Base-by-base conservation (phyloP, 1,284 basidiomycete genomes). In the Cerioporus squamosus region DNA sequence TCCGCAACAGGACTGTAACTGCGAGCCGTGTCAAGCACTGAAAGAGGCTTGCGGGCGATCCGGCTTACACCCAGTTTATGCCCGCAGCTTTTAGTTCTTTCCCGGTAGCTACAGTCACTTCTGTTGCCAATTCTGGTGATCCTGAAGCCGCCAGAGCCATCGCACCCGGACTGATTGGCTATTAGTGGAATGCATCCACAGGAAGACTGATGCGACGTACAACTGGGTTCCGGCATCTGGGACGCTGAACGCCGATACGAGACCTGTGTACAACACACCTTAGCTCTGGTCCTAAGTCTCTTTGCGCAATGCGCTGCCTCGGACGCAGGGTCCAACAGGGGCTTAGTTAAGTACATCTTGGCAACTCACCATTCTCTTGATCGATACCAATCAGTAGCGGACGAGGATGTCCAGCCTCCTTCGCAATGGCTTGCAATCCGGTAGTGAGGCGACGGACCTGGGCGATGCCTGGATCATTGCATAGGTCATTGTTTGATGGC, bases 321-420 rank as follows among this genome's bases (percentile, higher is more conserved):
- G 26, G 26, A 29, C 26, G 26, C 26, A 29, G 6, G 26, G 6
- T 29, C 26, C 26, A 29, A 29, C 9, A 29, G 6, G 5, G 14
- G 7, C 3, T n/a, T 17, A 42, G 31, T 10, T 9, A 38, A 5
- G 15, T 9, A 6, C 20, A 38, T 3, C 10, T 24, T 15, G 44
- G 20, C 5, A 20, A 57, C 73, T 9, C 49, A 82, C 87, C 88
- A 64, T 87, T 87, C 68, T 90, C 88, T 70, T 90, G 88, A 74
- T 90, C 87, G 17, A 82, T 88, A 2, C 87, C 86, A 48, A 90
- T 84, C 66, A 89, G 75, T 23, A 90, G 74, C 1, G 86, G 87
- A 9, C 63, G 72, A 8, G 66, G 59, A 57, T 90, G 87, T 0
- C 86, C 83, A 1, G 82, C 75, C 33, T 82, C 77, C 55, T 80